These are phyloP conservation scores for Saccharomycopsis oosterbeekiorum DNA, from an alignment of 805 yeast genomes.

Conservation along the genomic window DNA sequence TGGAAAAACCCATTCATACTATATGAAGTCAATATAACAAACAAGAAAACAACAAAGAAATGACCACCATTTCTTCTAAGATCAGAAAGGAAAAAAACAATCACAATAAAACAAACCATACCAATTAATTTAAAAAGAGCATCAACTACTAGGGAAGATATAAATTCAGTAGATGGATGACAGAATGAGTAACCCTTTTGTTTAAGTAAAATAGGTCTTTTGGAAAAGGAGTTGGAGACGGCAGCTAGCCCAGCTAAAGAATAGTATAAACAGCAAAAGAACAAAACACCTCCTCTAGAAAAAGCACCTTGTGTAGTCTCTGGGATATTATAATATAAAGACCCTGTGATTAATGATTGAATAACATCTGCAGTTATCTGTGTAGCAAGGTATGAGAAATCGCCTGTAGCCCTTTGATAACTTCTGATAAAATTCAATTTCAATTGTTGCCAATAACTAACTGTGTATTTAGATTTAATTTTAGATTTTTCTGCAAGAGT, in stretches of 20 bases:
- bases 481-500: slow-evolving; percentile 31
- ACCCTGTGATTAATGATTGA: slow-evolving; percentile 53
- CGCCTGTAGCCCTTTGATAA: slow-evolving; percentile 46
- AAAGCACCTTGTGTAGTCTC: slow-evolving; percentile 46
- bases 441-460: slow-evolving; percentile 40
- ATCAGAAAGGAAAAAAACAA: slow-evolving; percentile 49
- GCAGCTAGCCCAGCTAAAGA: slow-evolving; percentile 38
- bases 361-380: slow-evolving; percentile 38
- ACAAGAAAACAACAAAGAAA: slow-evolving; percentile 42
- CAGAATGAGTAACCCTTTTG: slow-evolving; percentile 66
- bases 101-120: slow-evolving; percentile 35
- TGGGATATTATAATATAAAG: slow-evolving; percentile 48
- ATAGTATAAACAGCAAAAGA: slow-evolving; percentile 48
- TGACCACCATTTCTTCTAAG: slow-evolving; percentile 40
- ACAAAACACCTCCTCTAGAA: slow-evolving; percentile 54
- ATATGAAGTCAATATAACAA: slow-evolving; percentile 34
- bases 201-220: slow-evolving; percentile 54
- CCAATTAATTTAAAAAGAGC: slow-evolving; percentile 50
- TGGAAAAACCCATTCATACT: slow-evolving; percentile 45
- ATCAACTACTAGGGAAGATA: slow-evolving; percentile 50
- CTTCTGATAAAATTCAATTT: slow-evolving; percentile 40
- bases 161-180: slow-evolving; percentile 64
- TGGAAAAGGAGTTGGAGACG: slow-evolving; percentile 33
- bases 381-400: slow-evolving; percentile 39
- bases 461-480: slow-evolving; percentile 32